These are phyloP conservation scores for Neocallimastix lanati DNA, from an alignment of 192 early-diverging fungal genomes.

Conservation along the genomic window DNA sequence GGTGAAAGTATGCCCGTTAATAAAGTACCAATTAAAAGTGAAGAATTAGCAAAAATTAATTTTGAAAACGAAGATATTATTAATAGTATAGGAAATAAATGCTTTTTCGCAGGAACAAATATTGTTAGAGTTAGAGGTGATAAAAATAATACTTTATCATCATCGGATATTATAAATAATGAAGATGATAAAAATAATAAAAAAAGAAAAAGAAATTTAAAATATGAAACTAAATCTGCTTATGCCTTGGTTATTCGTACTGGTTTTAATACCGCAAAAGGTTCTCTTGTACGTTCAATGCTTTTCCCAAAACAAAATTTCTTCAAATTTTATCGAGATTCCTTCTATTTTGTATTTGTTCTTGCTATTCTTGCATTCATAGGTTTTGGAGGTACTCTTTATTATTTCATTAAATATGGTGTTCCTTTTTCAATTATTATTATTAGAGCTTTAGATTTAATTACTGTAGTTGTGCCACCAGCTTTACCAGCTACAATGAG, in stretches of 20 bases:
- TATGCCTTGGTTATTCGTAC: conserved; percentile 78
- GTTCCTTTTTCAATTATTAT: conserved; percentile 51
- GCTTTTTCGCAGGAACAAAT: conserved; percentile 83
- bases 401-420: conserved; percentile 72
- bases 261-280: conserved; percentile 94
- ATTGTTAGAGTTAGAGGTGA: conserved; percentile 51
- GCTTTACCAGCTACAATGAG: conserved; percentile 95
- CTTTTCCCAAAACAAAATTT: conserved; percentile 90
- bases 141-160: conserved; percentile 11
- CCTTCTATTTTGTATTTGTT: conserved; percentile 88
- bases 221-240: conserved; percentile 8
- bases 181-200: conserved; percentile 17
- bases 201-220: conserved; percentile 5
- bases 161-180: conserved; percentile 14
- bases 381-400: conserved; percentile 71
- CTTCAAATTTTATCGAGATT: conserved; percentile 94
- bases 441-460: conserved; percentile 81
- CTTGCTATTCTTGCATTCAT: conserved; percentile 59
- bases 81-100: conserved; percentile 58
- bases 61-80: conserved; percentile 41
- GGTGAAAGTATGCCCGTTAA: conserved; percentile 92
- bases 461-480: conserved; percentile 92
- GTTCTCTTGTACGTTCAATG: conserved; percentile 83
- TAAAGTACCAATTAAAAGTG: conserved; percentile 58
- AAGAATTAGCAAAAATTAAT: conserved; percentile 40